Evolutionary conservation across 305 asterid species (phyloP), one percentile per base, ranked within the genome.

Genomic region (Rubia tinctorum): DNA sequence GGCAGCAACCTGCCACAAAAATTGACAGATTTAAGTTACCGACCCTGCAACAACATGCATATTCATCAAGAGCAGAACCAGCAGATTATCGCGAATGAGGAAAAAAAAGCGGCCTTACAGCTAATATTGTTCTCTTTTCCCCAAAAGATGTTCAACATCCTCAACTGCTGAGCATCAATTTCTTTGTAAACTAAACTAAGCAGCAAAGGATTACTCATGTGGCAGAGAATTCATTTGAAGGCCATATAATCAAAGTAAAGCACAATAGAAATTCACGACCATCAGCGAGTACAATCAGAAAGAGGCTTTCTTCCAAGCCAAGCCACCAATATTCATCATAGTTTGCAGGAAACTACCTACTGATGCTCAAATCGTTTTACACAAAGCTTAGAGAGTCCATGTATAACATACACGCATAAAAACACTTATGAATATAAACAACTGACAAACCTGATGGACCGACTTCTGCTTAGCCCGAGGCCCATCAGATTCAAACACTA

Each of bases 1-100:
- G 2, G 97, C 87, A 14, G 95, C 95, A 55, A 88, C 89, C 95
- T 88, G 82, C 69, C 47, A 69, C 49, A 53, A 25, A 23, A 69
- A 34, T 6, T 10, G 49, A 49, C 22, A 56, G 34, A 51, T 67
- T 53, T 43, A 18, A 68, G 65, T 60, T 53, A 53, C 7, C 0
- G 10, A n/a, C n/a, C 49, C 39, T 34, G 7, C 27, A 44, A 68
- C 14, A 42, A 12, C 23, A 42, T 5, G 55, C 7, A 6, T 0
- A 7, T 17, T 14, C 58, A 53, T 53, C 59, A 18, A 53, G 59
- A 18, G 23, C 22, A 17, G 22, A 20, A 53, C 58, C 0, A 0
- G 14, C 58, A 49, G 1, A 49, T 15, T 49, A 49, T 22, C 15
- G 5, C 55, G 3, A 49, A 49, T 49, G 55, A 49, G 20, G 25